A percentile compares a stretch with the other conserved stretches of the same genome.
Conservation (phyloP, 2,329 filamentous ascomycete species). For the Clonostachys rhizophaga region DNA sequence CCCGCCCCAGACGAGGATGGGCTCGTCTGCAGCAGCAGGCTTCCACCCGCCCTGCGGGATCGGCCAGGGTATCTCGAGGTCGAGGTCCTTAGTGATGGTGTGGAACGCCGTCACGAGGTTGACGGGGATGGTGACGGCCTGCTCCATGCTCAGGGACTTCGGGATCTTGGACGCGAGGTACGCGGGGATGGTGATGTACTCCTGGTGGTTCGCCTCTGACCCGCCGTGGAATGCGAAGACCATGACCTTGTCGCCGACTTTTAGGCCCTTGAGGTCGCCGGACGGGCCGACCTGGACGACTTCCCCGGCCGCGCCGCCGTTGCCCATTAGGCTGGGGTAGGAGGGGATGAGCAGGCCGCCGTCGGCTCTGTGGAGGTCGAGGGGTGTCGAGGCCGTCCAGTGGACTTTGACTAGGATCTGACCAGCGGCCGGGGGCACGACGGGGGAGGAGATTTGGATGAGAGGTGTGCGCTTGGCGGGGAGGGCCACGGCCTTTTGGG, state of each 20-base stretch:
- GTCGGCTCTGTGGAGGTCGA: conserved; percentile 58
- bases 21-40: conserved; percentile 23
- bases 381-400: conserved; percentile 56
- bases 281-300: conserved; percentile 41
- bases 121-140: conserved; percentile 48
- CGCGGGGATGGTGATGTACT: conserved; percentile 45
- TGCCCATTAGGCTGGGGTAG: conserved; percentile 44
- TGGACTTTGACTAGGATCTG: conserved; percentile 49
- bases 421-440: conserved; percentile 24
- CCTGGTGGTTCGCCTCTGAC: conserved; percentile 48
- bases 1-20: conserved; percentile 47
- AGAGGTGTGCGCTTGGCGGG: conserved; percentile 46
- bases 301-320: conserved; percentile 43
- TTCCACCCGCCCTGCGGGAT: conserved; percentile 31
- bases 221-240: conserved; percentile 43
- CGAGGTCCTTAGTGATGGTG: conserved; percentile 41
- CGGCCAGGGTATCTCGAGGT: conserved; percentile 52
- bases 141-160: conserved; percentile 27
- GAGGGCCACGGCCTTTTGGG: conserved; percentile 59
- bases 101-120: conserved; percentile 59
- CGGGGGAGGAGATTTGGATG: conserved; percentile 44
- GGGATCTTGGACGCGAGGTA: conserved; percentile 43
- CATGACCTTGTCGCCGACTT: conserved; percentile 50
- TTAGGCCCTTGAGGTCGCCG: conserved; percentile 26
- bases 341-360: conserved; percentile 47